Percentiles rank a stretch among this genome's conserved stretches.
phyloP scores from a whole-genome alignment of 352 stramenopile genomes.

The Globisporangium alternatum region DNA sequence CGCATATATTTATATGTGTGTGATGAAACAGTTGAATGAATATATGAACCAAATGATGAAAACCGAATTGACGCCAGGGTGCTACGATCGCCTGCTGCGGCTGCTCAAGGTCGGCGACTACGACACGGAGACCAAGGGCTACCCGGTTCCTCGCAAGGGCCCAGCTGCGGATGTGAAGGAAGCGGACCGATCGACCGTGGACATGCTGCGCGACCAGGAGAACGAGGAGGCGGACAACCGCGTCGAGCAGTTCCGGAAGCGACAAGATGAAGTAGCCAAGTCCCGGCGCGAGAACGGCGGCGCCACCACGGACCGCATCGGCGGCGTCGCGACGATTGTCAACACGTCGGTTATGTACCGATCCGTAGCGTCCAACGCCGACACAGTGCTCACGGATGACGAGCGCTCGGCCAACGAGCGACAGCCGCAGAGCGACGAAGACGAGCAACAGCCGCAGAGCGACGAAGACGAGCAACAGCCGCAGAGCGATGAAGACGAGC shows the following conservation, averaged over 20 bases:
- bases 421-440: constrained; percentile 3
- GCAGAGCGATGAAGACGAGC: constrained; percentile 2
- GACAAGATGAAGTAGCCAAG: constrained; percentile 10
- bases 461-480: constrained; percentile 7
- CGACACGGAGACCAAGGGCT: constrained; percentile 25
- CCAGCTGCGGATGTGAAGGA: constrained; percentile 9
- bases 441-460: background rate
- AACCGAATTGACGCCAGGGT: constrained; percentile 36
- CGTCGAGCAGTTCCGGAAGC: constrained; percentile 1
- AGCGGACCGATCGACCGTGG: constrained; percentile 18
- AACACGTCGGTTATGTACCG: constrained; percentile 17
- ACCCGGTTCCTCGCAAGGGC: constrained; percentile 10
- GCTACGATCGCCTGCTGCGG: constrained; percentile 47
- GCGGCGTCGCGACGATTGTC: constrained; percentile 18
- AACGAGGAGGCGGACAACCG: constrained; percentile 14
- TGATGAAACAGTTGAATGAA: constrained; percentile 48
- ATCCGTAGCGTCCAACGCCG: constrained; percentile 25
- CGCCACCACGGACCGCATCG: constrained; percentile 12
- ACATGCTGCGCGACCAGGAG: constrained; percentile 19
- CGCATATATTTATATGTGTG: background rate
- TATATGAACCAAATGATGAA: constrained; percentile 59
- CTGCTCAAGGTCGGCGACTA: constrained; percentile 60
- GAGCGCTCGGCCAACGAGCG: constrained; percentile 19
- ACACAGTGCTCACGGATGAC: constrained; percentile 27
- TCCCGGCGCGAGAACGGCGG: background rate